Evolutionary conservation across 1,139 yeast species (phyloP), one percentile per base, ranked within the genome.

Genomic region (Lodderomyces metapsilosis): DNA sequence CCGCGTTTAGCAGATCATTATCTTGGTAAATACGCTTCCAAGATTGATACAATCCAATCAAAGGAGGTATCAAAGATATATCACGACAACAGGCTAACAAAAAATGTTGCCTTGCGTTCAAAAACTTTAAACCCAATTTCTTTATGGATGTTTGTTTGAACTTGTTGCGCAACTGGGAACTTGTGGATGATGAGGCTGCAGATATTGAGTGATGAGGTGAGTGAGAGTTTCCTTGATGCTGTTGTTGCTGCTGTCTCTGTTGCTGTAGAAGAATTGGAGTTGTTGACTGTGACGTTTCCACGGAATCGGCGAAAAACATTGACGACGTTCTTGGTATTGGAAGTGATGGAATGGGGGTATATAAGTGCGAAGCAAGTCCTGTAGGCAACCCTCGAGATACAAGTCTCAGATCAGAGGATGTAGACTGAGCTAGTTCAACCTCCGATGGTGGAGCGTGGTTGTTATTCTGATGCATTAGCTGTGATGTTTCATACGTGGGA

Each of bases 91-190:
- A 63, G 0, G 92, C 87, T 47, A 89, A 71, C 8, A 86, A 74
- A 50, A 86, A 76, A 56, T 87, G 95, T 52, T 87, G 91, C 46
- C 82, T 71, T 1, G 94, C 88, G 50, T 83, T 84, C 44, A 88
- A 68, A 45, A 84, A 76, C 52, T 78, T 79, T 42, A 84, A 66
- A 0, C 91, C 91, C 34, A 84, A 61, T 34, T 68, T 68, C 54
- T 83, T 84, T 38, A 84, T 42, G 2, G 49, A 41, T 13, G 44
- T 36, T 28, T 39, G 41, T 43, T 34, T 23, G 30, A 33, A 33
- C 23, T 41, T 27, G 33, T 34, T 31, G 15, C 32, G 32, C 17
- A 28, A 28, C n/a, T 13, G 32, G 4, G 12, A 5, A 15, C 32
- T 28, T 3, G 32, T 28, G 9, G 32, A 28, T 5, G 32, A 16